Evolutionary conservation across 352 stramenopile species (phyloP).

Genomic region (Globisporangium sylvaticum): DNA sequence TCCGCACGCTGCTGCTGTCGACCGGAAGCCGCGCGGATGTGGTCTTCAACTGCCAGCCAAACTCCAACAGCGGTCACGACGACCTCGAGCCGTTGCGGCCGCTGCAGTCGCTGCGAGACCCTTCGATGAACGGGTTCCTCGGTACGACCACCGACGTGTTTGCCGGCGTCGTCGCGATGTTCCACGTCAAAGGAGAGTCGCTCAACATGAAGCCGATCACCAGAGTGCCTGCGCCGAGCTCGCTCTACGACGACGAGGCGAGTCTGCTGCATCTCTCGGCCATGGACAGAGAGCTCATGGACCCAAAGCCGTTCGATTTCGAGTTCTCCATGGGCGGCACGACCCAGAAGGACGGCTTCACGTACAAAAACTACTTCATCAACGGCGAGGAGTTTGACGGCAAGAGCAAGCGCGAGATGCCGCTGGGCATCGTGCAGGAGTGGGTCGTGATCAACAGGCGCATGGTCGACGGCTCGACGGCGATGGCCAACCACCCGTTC

Average conservation of each 20-base stretch:
- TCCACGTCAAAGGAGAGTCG: constrained; percentile 46
- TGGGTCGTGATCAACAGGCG: constrained; percentile 68
- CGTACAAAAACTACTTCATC: constrained; percentile 75
- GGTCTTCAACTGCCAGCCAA: constrained; percentile 48
- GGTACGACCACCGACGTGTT: constrained; percentile 57
- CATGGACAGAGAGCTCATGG: constrained; percentile 29
- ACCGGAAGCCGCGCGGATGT: constrained; percentile 59
- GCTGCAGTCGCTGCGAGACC: constrained; percentile 47
- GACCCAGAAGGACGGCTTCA: constrained; percentile 50
- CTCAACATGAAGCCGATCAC: constrained; percentile 27
- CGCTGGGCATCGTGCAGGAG: constrained; percentile 56
- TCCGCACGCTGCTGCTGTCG: constrained; percentile 45
- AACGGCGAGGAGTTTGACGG: constrained; percentile 59
- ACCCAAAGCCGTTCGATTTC: constrained; percentile 39
- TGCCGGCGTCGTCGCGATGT: constrained; percentile 47
- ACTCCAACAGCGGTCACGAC: constrained; percentile 11
- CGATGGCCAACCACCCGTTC: constrained; percentile 78
- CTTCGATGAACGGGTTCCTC: constrained; percentile 39
- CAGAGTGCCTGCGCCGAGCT: constrained; percentile 27
- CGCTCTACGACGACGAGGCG: constrained; percentile 37
- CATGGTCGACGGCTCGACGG: constrained; percentile 34
- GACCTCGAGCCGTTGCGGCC: constrained; percentile 38
- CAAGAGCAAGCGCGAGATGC: constrained; percentile 44
- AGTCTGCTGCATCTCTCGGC: constrained; percentile 35
- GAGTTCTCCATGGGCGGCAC: constrained; percentile 51